Evolutionary conservation across 768 basidiomycete genomes (phyloP).

Genomic region (Termitomyces sp.): DNA sequence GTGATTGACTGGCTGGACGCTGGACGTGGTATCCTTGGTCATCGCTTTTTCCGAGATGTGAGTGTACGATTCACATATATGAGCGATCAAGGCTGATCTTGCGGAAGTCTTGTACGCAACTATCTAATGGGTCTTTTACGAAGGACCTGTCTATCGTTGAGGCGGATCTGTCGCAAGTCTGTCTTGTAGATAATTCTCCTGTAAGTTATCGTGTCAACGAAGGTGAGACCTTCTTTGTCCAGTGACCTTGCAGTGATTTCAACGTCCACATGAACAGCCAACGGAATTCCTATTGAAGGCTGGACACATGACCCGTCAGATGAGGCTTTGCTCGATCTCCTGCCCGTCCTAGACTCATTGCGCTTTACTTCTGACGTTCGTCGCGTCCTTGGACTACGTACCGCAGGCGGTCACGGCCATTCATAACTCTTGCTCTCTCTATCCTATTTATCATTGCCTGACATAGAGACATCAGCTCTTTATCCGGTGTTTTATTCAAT

Average conservation of each 20-base stretch:
- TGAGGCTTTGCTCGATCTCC: slow-evolving; percentile 90
- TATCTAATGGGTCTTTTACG: slow-evolving; percentile 90
- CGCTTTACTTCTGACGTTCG: slow-evolving; percentile 96
- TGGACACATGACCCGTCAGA: slow-evolving; percentile 98
- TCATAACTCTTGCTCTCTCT: slow-evolving; percentile 19
- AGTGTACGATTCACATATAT: slow-evolving; percentile 22
- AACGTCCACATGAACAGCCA: slow-evolving; percentile 48
- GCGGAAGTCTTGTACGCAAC: slow-evolving; percentile 80
- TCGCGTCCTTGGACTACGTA: slow-evolving; percentile 71
- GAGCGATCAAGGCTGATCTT: slow-evolving; percentile 1
- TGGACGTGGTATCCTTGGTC: slow-evolving; percentile 83
- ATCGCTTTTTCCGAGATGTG: slow-evolving; percentile 89
- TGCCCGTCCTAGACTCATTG: slow-evolving; percentile 93
- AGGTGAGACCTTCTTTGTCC: slow-evolving; percentile 44
- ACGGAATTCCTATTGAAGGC: slow-evolving; percentile 98
- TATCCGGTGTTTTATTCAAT: slow-evolving; percentile 19
- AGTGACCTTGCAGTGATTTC: background rate
- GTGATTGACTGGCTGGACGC: slow-evolving; percentile 99
- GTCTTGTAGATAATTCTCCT: slow-evolving; percentile 95
- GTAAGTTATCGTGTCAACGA: slow-evolving; percentile 88
- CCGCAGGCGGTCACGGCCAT: slow-evolving; percentile 30
- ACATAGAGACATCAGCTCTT: slow-evolving; percentile 20
- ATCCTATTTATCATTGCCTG: slow-evolving; percentile 6
- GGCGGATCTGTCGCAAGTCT: slow-evolving; percentile 85
- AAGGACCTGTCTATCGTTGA: slow-evolving; percentile 91